These are phyloP conservation scores for Cyclanthera cordifolia DNA, from an alignment of 306 rosid species.

Conservation along the genomic window DNA sequence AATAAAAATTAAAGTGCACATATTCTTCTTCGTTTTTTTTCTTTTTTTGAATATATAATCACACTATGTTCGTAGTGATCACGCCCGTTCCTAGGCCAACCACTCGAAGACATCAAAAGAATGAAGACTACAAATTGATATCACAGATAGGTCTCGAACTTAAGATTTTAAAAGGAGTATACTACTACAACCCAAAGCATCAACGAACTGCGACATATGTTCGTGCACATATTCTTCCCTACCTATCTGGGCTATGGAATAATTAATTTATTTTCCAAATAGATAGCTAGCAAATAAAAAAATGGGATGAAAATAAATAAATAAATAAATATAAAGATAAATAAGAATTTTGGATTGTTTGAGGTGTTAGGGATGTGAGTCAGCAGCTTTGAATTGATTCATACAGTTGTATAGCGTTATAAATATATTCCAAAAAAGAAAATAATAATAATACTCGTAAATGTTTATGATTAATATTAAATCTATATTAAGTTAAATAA, in stretches of 20 bases:
- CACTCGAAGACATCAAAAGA: no score
- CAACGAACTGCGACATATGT: no score
- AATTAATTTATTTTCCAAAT: not conserved
- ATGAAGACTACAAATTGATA: no score
- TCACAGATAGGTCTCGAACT: no score
- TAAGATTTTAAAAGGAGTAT: no score
- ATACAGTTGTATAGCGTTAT: conserved; percentile 18
- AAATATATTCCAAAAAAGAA: not conserved
- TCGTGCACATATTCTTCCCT: conserved; percentile 1
- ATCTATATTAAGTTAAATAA: not conserved
- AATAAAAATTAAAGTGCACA: not conserved
- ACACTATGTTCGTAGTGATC: no score
- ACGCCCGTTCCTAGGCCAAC: no score
- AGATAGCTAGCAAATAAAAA: not conserved
- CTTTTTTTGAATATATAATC: no score
- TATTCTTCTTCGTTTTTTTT: no score
- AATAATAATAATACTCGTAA: no score
- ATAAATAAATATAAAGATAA: not conserved
- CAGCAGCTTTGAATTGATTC: conserved; percentile 48
- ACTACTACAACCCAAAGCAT: no score
- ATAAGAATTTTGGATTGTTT: conserved; percentile 29
- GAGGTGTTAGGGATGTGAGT: conserved; percentile 19
- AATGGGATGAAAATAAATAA: not conserved
- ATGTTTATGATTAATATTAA: not conserved
- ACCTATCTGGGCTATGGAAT: conserved; percentile 1